Conservation (phyloP, 441 rosid species). For the Melastoma candidum region DNA sequence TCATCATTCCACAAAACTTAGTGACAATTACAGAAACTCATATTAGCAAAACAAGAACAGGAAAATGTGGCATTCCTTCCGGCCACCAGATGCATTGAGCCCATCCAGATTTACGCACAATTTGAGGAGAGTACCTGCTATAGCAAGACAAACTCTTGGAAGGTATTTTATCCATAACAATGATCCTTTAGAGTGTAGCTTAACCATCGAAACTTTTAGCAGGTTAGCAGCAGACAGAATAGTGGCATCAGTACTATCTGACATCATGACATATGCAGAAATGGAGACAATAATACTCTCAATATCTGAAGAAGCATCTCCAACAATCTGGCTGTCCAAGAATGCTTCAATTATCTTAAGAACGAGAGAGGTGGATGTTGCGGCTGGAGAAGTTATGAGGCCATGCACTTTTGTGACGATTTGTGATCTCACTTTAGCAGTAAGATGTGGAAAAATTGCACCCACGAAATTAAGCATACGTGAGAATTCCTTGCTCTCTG, state of each 20-base stretch:
- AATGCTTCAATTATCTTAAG: slow-evolving; percentile 47
- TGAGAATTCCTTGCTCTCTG: slow-evolving; percentile 53
- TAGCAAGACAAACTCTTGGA: slow-evolving; percentile 40
- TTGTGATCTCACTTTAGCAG: slow-evolving; percentile 35
- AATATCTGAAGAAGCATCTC: slow-evolving; percentile 30
- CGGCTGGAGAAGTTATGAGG: slow-evolving; percentile 43
- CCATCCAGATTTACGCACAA: too few species aligned
- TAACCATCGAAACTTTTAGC: slow-evolving; percentile 41
- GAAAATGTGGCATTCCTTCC: too few species aligned
- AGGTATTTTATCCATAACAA: slow-evolving; percentile 34
- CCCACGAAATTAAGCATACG: slow-evolving; percentile 68
- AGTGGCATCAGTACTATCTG: slow-evolving; percentile 53
- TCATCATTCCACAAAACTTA: too few species aligned
- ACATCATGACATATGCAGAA: slow-evolving; percentile 41
- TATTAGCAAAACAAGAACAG: too few species aligned
- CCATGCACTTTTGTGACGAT: slow-evolving; percentile 41
- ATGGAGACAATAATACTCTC: slow-evolving; percentile 47
- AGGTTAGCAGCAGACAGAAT: slow-evolving; percentile 42
- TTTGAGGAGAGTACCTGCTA: slow-evolving; percentile 42
- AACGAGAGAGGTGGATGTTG: slow-evolving; percentile 50
- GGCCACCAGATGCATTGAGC: too few species aligned
- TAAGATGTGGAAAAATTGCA: slow-evolving; percentile 40
- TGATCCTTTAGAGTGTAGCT: slow-evolving; percentile 30
- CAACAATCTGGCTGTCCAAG: slow-evolving; percentile 34
- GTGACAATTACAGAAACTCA: too few species aligned